These are phyloP conservation scores for Balakata baccata DNA, from an alignment of 345 rosid genomes.

Conservation along the genomic window DNA sequence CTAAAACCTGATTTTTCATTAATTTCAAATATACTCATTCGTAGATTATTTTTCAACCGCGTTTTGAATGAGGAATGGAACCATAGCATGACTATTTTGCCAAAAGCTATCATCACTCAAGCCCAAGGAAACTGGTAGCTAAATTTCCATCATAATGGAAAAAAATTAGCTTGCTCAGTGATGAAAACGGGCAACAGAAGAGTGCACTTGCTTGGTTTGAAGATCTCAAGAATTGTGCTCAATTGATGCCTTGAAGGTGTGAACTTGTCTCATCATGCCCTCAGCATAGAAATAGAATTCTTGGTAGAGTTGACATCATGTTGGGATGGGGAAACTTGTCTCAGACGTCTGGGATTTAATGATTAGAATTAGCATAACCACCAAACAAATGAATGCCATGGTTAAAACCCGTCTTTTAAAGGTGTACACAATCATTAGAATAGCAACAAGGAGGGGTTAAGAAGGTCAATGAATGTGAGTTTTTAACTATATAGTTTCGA, in stretches of 20 bases:
- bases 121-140: neutral
- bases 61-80: neutral
- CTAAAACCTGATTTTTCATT: neutral
- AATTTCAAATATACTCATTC: neutral
- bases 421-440: conserved; percentile 4
- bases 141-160: neutral
- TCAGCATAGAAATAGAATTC: conserved; percentile 6
- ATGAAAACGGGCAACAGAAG: no score
- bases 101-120: neutral
- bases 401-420: conserved; percentile 2
- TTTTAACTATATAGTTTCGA: neutral
- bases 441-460: neutral
- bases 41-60: neutral
- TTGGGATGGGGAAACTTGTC: conserved; percentile 12
- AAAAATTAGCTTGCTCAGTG: neutral
- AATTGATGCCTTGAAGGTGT: conserved; percentile 5
- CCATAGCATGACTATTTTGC: neutral
- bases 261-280: conserved; percentile 7
- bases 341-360: neutral
- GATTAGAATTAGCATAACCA: neutral
- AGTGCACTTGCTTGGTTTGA: neutral
- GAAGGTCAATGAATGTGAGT: neutral
- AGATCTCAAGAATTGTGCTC: neutral
- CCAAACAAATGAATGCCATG: neutral
- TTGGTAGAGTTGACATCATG: neutral